Evolutionary conservation across 164 flowering plant species (phyloP).

Genomic region (Cinnamomum chago): DNA sequence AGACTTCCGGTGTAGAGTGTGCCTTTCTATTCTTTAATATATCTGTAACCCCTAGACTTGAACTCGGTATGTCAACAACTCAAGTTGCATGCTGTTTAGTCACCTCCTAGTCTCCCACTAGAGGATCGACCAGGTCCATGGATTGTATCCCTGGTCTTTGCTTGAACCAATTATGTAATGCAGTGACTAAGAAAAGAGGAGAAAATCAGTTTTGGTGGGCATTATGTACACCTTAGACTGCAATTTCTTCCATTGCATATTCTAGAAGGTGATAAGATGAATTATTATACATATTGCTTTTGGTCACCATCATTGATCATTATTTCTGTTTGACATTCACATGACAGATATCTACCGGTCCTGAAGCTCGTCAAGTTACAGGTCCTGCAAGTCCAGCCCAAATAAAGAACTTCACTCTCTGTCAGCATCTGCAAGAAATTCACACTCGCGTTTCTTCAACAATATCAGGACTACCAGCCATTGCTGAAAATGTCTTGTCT

Average conservation of each 20-base stretch:
- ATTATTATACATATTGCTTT: neutral
- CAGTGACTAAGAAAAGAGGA: no score
- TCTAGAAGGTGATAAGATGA: no score
- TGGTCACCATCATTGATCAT: neutral
- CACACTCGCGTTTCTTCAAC: slow-evolving; percentile 65
- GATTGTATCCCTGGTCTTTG: no score
- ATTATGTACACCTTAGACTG: no score
- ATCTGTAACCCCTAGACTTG: neutral
- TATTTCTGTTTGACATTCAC: neutral
- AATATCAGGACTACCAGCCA: slow-evolving; percentile 48
- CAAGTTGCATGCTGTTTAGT: no score
- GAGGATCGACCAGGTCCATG: no score
- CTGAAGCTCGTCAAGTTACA: slow-evolving; percentile 86
- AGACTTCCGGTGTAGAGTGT: neutral
- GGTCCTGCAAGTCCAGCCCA: slow-evolving; percentile 85
- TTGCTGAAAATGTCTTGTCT: slow-evolving; percentile 77
- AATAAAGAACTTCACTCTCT: slow-evolving; percentile 72
- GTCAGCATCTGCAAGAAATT: slow-evolving; percentile 90
- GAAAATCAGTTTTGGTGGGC: no score
- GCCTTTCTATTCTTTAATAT: neutral
- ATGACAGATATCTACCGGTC: slow-evolving; percentile 84
- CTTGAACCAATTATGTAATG: no score
- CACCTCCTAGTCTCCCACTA: no score
- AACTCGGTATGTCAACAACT: no score
- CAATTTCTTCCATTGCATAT: no score